Evolutionary conservation across 2,329 filamentous ascomycete species (phyloP).

Genomic region (Penicillium vulpinum): DNA sequence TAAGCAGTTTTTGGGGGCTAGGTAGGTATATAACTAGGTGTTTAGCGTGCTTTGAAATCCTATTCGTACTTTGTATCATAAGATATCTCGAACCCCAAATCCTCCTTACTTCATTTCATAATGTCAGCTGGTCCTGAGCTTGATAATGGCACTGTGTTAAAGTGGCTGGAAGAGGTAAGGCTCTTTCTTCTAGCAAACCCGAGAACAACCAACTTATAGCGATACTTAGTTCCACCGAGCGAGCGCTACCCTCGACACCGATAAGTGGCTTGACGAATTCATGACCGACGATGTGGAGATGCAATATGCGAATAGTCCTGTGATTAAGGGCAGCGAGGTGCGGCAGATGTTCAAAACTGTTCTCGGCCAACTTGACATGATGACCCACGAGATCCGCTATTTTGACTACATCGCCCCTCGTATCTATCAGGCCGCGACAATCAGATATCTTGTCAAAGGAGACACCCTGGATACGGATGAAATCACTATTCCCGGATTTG

Average conservation of each 20-base stretch:
- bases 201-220: background rate
- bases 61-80: background rate
- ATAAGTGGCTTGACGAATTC: slow-evolving; percentile 6
- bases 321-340: slow-evolving; percentile 5
- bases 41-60: background rate
- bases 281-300: slow-evolving; percentile 12
- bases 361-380: slow-evolving; percentile 4
- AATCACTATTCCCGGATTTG: slow-evolving; percentile 10
- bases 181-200: background rate
- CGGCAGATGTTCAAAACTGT: slow-evolving; percentile 10
- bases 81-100: background rate
- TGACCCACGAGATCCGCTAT: slow-evolving; percentile 8
- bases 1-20: background rate
- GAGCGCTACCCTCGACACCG: slow-evolving; percentile 4
- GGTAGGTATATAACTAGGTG: background rate
- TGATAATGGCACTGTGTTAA: background rate
- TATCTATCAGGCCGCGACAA: slow-evolving; percentile 9
- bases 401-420: slow-evolving; percentile 9
- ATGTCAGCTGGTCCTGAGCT: background rate
- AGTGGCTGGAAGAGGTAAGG: slow-evolving; percentile 1
- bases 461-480: slow-evolving; percentile 1
- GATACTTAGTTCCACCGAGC: slow-evolving; percentile 1
- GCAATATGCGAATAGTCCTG: slow-evolving; percentile 9
- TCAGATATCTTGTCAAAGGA: slow-evolving; percentile 10
- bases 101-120: background rate